Evolutionary conservation across 208 protist species (phyloP), one percentile per base, ranked within the genome.

Genomic region (Wallacemonas sp.): DNA sequence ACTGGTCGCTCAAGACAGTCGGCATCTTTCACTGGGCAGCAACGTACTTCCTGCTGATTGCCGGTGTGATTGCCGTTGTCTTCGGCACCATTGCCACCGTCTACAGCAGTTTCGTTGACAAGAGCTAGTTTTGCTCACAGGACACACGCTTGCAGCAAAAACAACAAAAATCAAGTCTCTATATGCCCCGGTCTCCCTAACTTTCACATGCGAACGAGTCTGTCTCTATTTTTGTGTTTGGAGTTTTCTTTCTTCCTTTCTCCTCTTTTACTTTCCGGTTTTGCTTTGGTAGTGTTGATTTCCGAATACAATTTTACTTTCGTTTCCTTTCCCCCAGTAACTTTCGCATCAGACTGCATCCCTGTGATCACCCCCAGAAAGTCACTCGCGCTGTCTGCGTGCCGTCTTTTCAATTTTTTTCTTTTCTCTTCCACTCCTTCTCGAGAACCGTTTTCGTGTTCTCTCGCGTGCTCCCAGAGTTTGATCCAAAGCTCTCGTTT

Each of bases 11-110:
- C 5, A 16, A 65, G 47, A 72, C 11, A 1, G 69, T 70, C 19
- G 58, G 74, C 44, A 9, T 73, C 1, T 19, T 33, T 43, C 33
- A 64, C 49, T 77, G 68, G 47, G 47, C 47, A 26, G 47, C 46
- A 11, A 16, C 47, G 23, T 72, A 65, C 34, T 83, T 77, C 56
- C 46, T 74, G 12, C 48, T 79, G 52, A 26, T 83, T 0, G 63
- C 30, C 5, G 78, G 78, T 5, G 61, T 68, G 17, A 47, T 76
- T 19, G 68, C 60, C 2, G 34, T 85, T 61, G 70, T 76, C 2
- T 80, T 78, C 58, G 74, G 74, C 27, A 85, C 79, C 27, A 61
- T 57, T 9, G 70, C 70, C 17, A 72, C 68, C 32, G 67, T 85
- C 21, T 73, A 76, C 54, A 39, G 16, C 41, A 54, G 27, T 17